Evolutionary conservation across 257 asterid species (phyloP), one percentile per base, ranked within the genome.

Genomic region (Ballota nigra): DNA sequence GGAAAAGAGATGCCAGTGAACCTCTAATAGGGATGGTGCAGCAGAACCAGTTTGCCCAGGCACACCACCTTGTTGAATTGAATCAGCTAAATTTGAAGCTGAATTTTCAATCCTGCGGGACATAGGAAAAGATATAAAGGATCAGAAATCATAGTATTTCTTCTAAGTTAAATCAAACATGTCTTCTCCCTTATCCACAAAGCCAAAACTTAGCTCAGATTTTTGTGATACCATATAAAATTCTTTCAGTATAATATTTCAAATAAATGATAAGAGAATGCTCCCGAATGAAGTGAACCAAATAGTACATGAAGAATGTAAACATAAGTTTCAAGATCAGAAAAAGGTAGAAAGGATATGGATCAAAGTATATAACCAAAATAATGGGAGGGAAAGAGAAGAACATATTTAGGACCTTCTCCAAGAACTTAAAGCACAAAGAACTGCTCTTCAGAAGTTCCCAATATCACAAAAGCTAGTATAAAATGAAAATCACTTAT

Each of bases 21-120:
- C 99, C 99, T 92, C 94, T 60, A 95, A 66, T 19, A 95, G 69
- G 38, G 97, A 89, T 72, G 99, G 96, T 15, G 90, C 91, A 74
- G 70, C 84, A 55, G 96, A 79, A 69, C 86, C 93, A 78, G 85
- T 63, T 71, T 88, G 23, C 49, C 82, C 87, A 15, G 89, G 83
- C 65, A 62, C 68, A 70, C 86, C 86, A 60, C 92, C 96, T 20
- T 86, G 89, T 62, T 92, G 98, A 80, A 88, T 76, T 74, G 98
- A 81, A 66, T 84, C 97, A 61, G 96, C 88, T 51, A 89, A 72
- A 79, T 67, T 83, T 68, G 84, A 68, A 72, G 96, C 98, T 47
- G 97, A 88, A 71, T 81, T 75, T 86, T 91, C 99, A 75, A 95
- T 84, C 88, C 99, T 92, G 74, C 56, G 75, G 72, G 66, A 79